Percentiles rank a stretch among this genome's conserved stretches.
Evolutionary conservation across 805 yeast species (phyloP).

Genomic region (Starmerella apicola): DNA sequence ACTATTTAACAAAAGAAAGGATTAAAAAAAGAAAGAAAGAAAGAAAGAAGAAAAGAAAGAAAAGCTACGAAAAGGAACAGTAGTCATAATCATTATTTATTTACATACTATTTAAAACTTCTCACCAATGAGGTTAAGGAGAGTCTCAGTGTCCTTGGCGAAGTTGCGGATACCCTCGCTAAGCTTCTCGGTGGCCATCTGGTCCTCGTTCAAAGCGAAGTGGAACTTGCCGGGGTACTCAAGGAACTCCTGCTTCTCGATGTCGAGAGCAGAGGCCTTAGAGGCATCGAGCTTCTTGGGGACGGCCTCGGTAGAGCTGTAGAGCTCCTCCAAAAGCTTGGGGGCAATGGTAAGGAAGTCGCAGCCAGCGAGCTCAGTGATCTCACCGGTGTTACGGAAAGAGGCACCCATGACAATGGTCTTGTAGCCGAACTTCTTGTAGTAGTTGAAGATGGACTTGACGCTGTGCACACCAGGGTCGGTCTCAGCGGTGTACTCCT

Average conservation of each 20-base stretch:
- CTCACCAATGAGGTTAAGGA: constrained; percentile 25
- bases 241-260: constrained; percentile 64
- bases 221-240: constrained; percentile 86
- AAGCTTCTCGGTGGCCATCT: constrained; percentile 96
- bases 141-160: constrained; percentile 81
- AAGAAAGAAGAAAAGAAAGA: too few species aligned
- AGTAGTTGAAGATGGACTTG: constrained; percentile 82
- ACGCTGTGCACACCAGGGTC: constrained; percentile 98
- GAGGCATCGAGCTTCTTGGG: constrained; percentile 71
- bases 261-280: constrained; percentile 41
- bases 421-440: constrained; percentile 91
- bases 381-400: constrained; percentile 93
- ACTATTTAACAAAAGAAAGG: too few species aligned
- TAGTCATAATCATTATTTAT: too few species aligned
- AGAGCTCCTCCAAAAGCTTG: constrained; percentile 73
- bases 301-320: constrained; percentile 63
- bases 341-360: constrained; percentile 96
- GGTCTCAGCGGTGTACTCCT: constrained; percentile 61
- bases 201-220: constrained; percentile 84
- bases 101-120: constrained; percentile 14
- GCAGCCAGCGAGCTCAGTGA: constrained; percentile 92
- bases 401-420: constrained; percentile 99
- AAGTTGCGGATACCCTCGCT: constrained; percentile 96
- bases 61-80: too few species aligned
- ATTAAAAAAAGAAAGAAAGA: too few species aligned